Conservation (phyloP, 495 filamentous ascomycete species). For the Pyrenula massariospora region DNA sequence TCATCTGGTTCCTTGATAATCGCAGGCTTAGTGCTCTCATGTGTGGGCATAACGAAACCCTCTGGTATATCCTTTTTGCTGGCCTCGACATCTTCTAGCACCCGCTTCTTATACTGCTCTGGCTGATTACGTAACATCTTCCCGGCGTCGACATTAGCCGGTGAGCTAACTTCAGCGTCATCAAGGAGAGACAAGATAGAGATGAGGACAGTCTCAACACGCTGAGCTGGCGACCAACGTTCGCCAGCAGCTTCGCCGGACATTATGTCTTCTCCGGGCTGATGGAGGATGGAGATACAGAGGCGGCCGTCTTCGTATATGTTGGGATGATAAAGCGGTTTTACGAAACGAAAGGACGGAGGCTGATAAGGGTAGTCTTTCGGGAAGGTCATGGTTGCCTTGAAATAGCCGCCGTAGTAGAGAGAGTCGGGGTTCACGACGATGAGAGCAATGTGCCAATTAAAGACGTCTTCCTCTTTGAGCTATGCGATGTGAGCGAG, state of each 20-base stretch:
- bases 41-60: constrained; percentile 73
- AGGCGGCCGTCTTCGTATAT: constrained; percentile 82
- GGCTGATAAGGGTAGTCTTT: constrained; percentile 83
- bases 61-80: constrained; percentile 70
- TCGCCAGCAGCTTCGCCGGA: constrained; percentile 82
- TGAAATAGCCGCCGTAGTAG: constrained; percentile 90
- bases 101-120: constrained; percentile 53
- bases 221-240: constrained; percentile 86
- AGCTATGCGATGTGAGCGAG: constrained; percentile 32
- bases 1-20: constrained; percentile 58
- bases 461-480: constrained; percentile 63
- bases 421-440: constrained; percentile 83
- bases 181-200: constrained; percentile 90
- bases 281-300: constrained; percentile 94
- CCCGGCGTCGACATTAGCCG: constrained; percentile 89
- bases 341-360: constrained; percentile 80
- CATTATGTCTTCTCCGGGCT: constrained; percentile 81
- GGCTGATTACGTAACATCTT: constrained; percentile 70
- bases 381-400: constrained; percentile 77
- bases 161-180: constrained; percentile 82
- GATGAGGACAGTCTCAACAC: constrained; percentile 86
- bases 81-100: constrained; percentile 55
- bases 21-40: constrained; percentile 47
- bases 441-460: constrained; percentile 80
- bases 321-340: constrained; percentile 84